phyloP scores from a whole-genome alignment of 805 yeast genomes.

The Hanseniaspora mollemarum region DNA sequence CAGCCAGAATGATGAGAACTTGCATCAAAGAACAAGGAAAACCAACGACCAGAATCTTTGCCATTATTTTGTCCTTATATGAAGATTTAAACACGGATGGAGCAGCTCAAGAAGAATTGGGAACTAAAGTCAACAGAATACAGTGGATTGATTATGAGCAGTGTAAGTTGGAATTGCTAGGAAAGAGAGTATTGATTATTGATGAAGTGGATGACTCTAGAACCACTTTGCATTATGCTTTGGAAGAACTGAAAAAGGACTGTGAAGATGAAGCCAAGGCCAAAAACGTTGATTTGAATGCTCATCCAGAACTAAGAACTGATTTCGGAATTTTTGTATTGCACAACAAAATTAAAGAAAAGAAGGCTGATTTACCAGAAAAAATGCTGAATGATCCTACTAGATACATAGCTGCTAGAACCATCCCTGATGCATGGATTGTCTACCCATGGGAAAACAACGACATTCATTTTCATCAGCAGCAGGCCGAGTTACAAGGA shows the following conservation, averaged over 20 bases:
- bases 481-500: constrained; percentile 62
- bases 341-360: constrained; percentile 63
- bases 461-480: constrained; percentile 63
- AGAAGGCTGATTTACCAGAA: constrained; percentile 59
- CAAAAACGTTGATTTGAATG: constrained; percentile 35
- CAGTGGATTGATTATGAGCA: constrained; percentile 75
- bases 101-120: constrained; percentile 44
- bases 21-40: constrained; percentile 79
- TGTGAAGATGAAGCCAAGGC: constrained; percentile 49
- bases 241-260: constrained; percentile 62
- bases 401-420: constrained; percentile 58
- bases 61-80: constrained; percentile 82
- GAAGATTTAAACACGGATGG: constrained; percentile 65
- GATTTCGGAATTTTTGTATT: constrained; percentile 65
- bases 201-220: constrained; percentile 84
- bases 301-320: constrained; percentile 39
- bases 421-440: constrained; percentile 71
- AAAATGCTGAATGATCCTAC: constrained; percentile 48
- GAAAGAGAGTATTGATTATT: constrained; percentile 60
- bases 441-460: constrained; percentile 81
- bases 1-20: constrained; percentile 90
- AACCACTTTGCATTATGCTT: constrained; percentile 71
- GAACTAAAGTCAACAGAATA: constrained; percentile 59
- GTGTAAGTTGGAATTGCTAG: constrained; percentile 46
- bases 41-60: constrained; percentile 87